Percentiles rank a stretch among this genome's conserved stretches.
Conservation (phyloP, 1,139 yeast species). For the Nematodospora anomalae region DNA sequence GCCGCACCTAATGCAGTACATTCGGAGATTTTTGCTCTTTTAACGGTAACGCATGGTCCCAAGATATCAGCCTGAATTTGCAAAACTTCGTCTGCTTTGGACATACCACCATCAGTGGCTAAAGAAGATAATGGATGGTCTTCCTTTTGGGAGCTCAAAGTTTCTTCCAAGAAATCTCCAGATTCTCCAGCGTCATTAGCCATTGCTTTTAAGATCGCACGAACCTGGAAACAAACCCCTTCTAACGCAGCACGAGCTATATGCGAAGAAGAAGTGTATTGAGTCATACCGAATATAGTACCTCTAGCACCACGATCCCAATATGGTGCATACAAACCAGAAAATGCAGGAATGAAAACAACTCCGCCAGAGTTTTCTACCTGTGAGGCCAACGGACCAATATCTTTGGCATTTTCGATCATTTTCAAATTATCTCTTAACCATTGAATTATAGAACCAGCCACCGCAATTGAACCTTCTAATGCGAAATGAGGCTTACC, state of each 20-base stretch:
- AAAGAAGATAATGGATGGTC: conserved; percentile 51
- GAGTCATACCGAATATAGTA: conserved; percentile 89
- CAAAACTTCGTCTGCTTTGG: conserved; percentile 87
- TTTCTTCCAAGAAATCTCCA: conserved; percentile 46
- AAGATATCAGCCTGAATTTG: conserved; percentile 91
- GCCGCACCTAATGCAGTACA: conserved; percentile 98
- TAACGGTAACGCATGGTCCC: conserved; percentile 81
- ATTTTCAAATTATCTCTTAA: conserved; percentile 85
- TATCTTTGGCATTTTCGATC: conserved; percentile 79
- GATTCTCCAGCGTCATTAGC: conserved; percentile 72
- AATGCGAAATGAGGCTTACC: conserved; percentile 80
- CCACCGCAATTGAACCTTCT: conserved; percentile 96
- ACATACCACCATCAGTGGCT: conserved; percentile 96
- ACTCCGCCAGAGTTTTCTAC: conserved; percentile 88
- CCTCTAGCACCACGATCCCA: conserved; percentile 96
- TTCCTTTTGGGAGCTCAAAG: conserved; percentile 44
- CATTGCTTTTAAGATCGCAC: conserved; percentile 91
- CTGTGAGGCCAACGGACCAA: conserved; percentile 85
- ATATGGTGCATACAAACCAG: conserved; percentile 93
- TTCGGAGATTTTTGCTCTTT: conserved; percentile 79
- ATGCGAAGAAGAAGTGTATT: conserved; percentile 82
- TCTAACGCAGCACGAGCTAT: conserved; percentile 93
- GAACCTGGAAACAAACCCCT: conserved; percentile 92
- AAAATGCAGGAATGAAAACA: conserved; percentile 91
- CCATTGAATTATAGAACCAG: conserved; percentile 95